Evolutionary conservation across 2,329 filamentous ascomycete species (phyloP).

Genomic region (Aspergillus viridinutans): DNA sequence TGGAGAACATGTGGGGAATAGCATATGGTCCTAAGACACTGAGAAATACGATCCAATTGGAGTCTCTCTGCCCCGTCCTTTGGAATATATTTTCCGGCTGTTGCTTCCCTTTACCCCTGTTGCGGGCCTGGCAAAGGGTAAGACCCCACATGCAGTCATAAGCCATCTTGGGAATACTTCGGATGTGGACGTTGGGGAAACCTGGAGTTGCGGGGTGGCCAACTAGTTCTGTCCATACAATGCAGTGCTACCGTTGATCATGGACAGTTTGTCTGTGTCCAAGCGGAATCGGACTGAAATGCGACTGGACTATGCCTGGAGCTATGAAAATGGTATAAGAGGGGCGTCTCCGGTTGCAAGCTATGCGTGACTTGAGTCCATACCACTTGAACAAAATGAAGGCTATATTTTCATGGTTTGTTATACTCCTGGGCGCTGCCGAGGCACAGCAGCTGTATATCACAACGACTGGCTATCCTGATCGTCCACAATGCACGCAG

Average conservation of each 20-base stretch:
- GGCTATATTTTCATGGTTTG: neutral
- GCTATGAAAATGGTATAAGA: neutral
- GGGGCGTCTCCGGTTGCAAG: neutral
- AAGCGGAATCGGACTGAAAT: neutral
- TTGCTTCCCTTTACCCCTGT: too few relatives aligned
- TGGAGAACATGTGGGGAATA: too few relatives aligned
- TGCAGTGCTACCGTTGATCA: neutral
- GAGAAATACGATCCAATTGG: too few relatives aligned
- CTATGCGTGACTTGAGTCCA: neutral
- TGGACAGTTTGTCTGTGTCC: neutral
- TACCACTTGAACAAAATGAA: neutral
- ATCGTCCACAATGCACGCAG: slow-evolving; percentile 1
- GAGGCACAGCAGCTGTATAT: slow-evolving; percentile 2
- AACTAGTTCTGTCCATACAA: too few relatives aligned
- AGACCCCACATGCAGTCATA: too few relatives aligned
- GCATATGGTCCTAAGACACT: too few relatives aligned
- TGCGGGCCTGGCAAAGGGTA: too few relatives aligned
- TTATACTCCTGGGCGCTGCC: neutral
- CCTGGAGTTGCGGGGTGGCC: neutral
- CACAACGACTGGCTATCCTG: neutral
- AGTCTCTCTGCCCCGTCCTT: too few relatives aligned
- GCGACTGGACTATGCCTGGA: neutral
- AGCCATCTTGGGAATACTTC: neutral
- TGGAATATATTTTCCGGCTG: too few relatives aligned
- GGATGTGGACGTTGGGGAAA: neutral